Conservation (phyloP, 1,284 basidiomycete species). For the Leccinum holopus region DNA sequence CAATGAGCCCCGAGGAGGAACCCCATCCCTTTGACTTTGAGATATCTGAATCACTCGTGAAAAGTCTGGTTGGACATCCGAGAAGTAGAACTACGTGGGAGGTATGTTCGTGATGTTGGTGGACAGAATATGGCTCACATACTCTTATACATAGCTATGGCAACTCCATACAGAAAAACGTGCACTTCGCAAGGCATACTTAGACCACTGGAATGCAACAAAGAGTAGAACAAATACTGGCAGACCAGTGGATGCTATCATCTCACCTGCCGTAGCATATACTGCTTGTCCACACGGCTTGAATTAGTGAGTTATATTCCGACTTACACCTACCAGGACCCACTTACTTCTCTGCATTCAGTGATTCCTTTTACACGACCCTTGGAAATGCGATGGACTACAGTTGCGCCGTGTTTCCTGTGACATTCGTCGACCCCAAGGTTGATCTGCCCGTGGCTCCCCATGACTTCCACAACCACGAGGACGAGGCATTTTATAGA, state of each 20-base stretch:
- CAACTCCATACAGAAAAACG: constrained; percentile 51
- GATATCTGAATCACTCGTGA: constrained; percentile 17
- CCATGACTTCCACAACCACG: constrained; percentile 47
- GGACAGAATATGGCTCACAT: constrained; percentile 18
- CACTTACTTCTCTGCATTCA: constrained; percentile 32
- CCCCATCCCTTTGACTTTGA: constrained; percentile 29
- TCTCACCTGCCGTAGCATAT: constrained; percentile 55
- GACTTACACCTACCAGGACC: background rate
- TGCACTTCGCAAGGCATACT: constrained; percentile 49
- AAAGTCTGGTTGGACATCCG: constrained; percentile 25
- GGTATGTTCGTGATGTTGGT: constrained; percentile 13
- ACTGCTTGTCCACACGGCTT: constrained; percentile 57
- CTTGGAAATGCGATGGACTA: constrained; percentile 74
- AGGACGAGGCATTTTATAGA: constrained; percentile 56
- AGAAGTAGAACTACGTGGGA: constrained; percentile 25
- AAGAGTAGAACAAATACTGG: constrained; percentile 51
- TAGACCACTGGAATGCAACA: constrained; percentile 61
- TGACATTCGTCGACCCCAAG: constrained; percentile 54
- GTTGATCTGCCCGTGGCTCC: constrained; percentile 46
- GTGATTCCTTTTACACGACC: constrained; percentile 52
- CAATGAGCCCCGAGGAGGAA: constrained; percentile 44
- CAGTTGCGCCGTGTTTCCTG: constrained; percentile 64
- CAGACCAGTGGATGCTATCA: constrained; percentile 64
- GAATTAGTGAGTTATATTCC: constrained; percentile 39
- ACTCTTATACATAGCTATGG: constrained; percentile 45